Base-by-base conservation (phyloP, 1,284 basidiomycete genomes). In the Melampsora medusae region DNA sequence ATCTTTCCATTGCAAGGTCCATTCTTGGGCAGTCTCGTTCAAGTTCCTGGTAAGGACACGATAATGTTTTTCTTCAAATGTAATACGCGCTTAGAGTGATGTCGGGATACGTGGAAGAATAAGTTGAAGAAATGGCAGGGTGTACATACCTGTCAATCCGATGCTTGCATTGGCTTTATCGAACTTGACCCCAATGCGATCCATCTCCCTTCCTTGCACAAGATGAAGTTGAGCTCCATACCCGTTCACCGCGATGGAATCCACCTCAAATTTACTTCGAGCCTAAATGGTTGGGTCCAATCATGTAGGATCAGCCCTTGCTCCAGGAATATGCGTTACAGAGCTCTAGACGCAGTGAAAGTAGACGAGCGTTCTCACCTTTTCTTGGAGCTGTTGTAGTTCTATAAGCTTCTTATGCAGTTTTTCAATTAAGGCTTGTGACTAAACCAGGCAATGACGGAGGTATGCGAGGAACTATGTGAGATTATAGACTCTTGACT, bases 201-300 rank as follows among this genome's bases (percentile, higher is more conserved):
- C 97, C 50, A 96, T 86, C 78, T 98, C 96, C 79, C 90, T 90
- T 38, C 96, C 97, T 83, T 99, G 97, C 22, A 94, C 90, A 14
- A 99, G 87, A 9, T 92, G 91, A 70, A 90, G 89, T 84, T 97
- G 94, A 0, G 96, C 96, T 4, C 93, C 95, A 83, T 92, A 95
- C 10, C 92, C 91, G 83, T 98, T 98, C 86, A 98, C 95, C 78
- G 91, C 89, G 78, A 97, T 87, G 83, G 95, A 97, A 82, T 98
- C 94, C 71, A 88, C 86, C 83, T 97, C 93, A 85, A 98, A 99
- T 82, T 93, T 92, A 82, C 97, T 93, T 78, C 92, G 89, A 1
- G 96, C 92, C 84, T 87, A 80, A 77, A 80, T 81, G 79, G n/a
- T 48, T n/a, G 3, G 31, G 19, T 46, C 66, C 69, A 31, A 33